Evolutionary conservation across 768 basidiomycete genomes (phyloP), one percentile per base, ranked within the genome.

Genomic region (Agaricus sinodeliciosus): DNA sequence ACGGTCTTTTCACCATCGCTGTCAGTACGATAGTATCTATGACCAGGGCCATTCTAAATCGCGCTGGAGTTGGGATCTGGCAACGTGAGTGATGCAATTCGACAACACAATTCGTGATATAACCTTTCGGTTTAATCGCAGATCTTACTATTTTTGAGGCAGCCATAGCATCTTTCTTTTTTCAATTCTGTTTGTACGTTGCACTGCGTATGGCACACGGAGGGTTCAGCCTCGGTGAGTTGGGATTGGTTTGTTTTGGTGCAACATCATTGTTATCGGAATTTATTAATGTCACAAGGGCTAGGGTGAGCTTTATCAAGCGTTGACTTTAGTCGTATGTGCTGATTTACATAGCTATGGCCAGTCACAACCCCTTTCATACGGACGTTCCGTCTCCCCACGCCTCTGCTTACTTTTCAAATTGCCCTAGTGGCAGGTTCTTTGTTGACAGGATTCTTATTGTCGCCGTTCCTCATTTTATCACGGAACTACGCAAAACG

Each of bases 221-320:
- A n/a, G 90, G 90, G 9, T 94, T 98, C 69, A 98, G 94, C 0
- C 78, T 99, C 1, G 96, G 96, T 28, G 96, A 99, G 65, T 77
- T 98, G 15, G 87, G 86, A 22, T 69, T 97, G 22, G 90, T 95
- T 15, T 87, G 85, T 41, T 90, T 91, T 58, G 92, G 93, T 39
- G 93, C 89, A 4, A 88, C 93, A 2, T 85, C 85, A 0, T 65
- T 98, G 19, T 85, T 84, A 59, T 84, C 93, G 74, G 95, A 98
- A 66, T 77, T 89, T 31, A 72, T 93, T 56, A 89, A 90, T 59
- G 64, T 98, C 46, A 95, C 93, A 1, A 82, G 82, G 44, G 84
- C 90, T 31, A 76, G 80, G 67, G 94, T 95, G 63, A 48, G 85
- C 71, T 35, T 11, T 35, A 39, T 31, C 26, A 28, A 7, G 35